Evolutionary conservation across 2,329 filamentous ascomycete genomes (phyloP), one percentile per base, ranked within the genome.

Genomic region (Polychaeton citri): DNA sequence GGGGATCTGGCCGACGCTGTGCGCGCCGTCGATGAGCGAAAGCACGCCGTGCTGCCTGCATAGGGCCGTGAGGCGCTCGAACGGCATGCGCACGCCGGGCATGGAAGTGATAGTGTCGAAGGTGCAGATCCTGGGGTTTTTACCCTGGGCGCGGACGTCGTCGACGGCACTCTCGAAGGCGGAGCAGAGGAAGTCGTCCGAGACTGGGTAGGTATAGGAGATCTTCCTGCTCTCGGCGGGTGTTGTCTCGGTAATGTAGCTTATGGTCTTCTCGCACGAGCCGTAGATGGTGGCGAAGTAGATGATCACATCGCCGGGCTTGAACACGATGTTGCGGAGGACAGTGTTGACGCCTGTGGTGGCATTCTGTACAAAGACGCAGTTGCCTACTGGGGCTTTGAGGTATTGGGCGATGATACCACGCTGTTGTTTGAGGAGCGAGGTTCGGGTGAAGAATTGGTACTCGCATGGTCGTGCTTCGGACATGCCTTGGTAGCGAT

Each of bases 281-380:
- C 76, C 77, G 54, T 94, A 94, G 35, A 86, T 71, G 28, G 81
- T 85, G 24, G 70, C 71, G 53, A 94, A 92, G 57, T 77, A 79
- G 31, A 93, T 49, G 43, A 92, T 81, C 42, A 80, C 76, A 52
- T 95, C 87, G 41, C 79, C 78, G 0, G 65, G 55, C 24, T 72
- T 56, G 68, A 78, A 93, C 1, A 54, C 51, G 2, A 95, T 58
- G 53, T 81, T 87, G 30, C 79, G 74, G n/a, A 94, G 69, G 4
- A 93, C 73, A 0, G 76, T 82, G 60, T 90, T 88, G 32, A 86
- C 60, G 17, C 74, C 83, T 0, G 72, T 78, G 0, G 84, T 92
- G 9, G 86, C 84, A 54, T 95, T 95, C 38, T 72, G 64, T 1
- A 93, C 76, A 44, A 92, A 79, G 1, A 93, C 85, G 26, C 82